Evolutionary conservation across 306 rosid genomes (phyloP).

Genomic region (Lithocarpus polystachyus): DNA sequence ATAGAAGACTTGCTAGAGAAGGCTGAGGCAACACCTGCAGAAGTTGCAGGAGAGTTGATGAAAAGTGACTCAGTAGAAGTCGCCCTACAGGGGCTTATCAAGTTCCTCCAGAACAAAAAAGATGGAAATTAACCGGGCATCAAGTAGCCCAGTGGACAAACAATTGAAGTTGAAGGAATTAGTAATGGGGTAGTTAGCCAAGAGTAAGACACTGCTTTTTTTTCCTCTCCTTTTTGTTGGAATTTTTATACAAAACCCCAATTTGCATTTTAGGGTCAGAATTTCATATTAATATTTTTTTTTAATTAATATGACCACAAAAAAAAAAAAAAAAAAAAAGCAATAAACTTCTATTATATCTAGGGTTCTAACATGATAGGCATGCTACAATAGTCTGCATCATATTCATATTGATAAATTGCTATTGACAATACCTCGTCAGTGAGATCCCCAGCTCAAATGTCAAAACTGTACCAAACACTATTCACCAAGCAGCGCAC

Average conservation of each 20-base stretch:
- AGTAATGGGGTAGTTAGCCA: background rate
- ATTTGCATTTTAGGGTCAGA: too few relatives aligned
- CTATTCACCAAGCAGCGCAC: background rate
- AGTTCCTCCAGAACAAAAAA: slow-evolving; percentile 34
- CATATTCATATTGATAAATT: background rate
- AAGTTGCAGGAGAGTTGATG: slow-evolving; percentile 57
- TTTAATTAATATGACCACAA: too few relatives aligned
- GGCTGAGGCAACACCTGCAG: slow-evolving; percentile 53
- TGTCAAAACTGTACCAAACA: background rate
- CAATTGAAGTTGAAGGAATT: background rate
- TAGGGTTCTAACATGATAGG: too few relatives aligned
- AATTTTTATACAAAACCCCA: too few relatives aligned
- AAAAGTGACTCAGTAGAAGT: slow-evolving; percentile 29
- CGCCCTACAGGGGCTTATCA: slow-evolving; percentile 47
- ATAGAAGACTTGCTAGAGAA: slow-evolving; percentile 27
- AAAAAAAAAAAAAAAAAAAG: too few relatives aligned
- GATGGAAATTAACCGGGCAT: background rate
- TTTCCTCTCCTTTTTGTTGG: too few relatives aligned
- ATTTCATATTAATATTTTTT: background rate
- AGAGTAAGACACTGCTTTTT: background rate
- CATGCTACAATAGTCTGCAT: too few relatives aligned
- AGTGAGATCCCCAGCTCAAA: background rate
- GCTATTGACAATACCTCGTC: background rate
- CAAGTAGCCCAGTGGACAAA: background rate
- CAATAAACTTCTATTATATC: too few relatives aligned